These are phyloP conservation scores for Solanum corneliomulleri DNA, from an alignment of 257 asterid genomes.

Conservation along the genomic window DNA sequence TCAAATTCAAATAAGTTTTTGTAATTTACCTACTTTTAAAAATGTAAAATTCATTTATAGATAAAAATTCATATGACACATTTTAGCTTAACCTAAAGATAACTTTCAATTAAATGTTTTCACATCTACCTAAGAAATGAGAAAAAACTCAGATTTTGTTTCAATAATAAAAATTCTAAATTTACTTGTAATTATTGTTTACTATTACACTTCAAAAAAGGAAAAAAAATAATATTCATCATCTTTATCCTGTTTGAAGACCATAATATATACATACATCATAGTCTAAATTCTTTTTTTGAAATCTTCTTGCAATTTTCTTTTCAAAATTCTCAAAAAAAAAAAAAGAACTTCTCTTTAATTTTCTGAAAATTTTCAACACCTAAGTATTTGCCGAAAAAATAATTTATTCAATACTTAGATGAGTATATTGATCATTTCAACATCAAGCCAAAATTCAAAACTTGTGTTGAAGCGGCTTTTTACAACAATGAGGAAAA, in stretches of 20 bases:
- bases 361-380: background rate
- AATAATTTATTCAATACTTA: constrained; percentile 21
- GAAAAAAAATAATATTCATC: no score
- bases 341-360: background rate
- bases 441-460: constrained; percentile 6
- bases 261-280: background rate
- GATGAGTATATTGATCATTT: constrained; percentile 21
- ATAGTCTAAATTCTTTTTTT: background rate
- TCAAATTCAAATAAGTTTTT: background rate
- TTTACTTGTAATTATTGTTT: background rate
- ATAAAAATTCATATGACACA: background rate
- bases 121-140: background rate
- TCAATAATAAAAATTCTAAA: background rate
- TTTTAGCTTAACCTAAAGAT: background rate
- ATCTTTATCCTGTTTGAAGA: background rate
- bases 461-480: constrained; percentile 11
- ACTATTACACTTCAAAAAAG: background rate
- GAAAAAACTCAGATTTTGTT: background rate
- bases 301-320: background rate
- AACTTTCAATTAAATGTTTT: background rate
- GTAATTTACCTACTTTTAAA: background rate
- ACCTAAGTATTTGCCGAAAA: constrained; percentile 28
- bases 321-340: background rate
- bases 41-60: background rate
- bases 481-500: background rate